Conservation (phyloP, 371 early-diverging fungal genomes). For the Vairimorpha ceranae region DNA sequence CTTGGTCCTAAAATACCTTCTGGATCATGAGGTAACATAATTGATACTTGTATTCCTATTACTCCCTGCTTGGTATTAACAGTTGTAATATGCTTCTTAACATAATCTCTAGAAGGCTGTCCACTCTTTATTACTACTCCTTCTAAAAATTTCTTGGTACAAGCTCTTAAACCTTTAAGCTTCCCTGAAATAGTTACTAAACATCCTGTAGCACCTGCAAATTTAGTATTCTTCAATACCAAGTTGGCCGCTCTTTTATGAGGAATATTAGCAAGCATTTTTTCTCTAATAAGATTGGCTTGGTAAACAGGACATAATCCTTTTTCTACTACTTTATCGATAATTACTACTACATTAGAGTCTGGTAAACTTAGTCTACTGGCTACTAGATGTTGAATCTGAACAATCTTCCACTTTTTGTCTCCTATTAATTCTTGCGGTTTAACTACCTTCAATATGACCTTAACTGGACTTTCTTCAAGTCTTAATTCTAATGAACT, state of each 20-base stretch:
- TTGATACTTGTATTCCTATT: conserved; percentile 98
- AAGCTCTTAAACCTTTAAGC: conserved; percentile 99
- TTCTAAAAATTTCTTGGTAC: conserved; percentile 97
- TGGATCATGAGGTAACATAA: conserved; percentile 94
- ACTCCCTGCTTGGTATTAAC: conserved; percentile 94
- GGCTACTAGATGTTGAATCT: conserved; percentile 89
- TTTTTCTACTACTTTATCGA: conserved; percentile 91
- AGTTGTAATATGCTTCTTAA: conserved; percentile 90
- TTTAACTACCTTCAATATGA: conserved; percentile 94
- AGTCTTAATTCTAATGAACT: conserved; percentile 94
- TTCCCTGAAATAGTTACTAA: conserved; percentile 98
- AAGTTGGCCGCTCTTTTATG: conserved; percentile 87
- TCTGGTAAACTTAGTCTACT: conserved; percentile 96
- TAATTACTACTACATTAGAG: conserved; percentile 87
- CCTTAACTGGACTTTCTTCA: conserved; percentile 91
- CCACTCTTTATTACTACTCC: conserved; percentile 92
- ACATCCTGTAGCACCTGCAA: conserved; percentile 98
- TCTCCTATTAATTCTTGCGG: conserved; percentile 94
- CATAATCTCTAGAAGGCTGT: conserved; percentile 88
- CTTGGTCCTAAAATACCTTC: conserved; percentile 87
- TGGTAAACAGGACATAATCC: conserved; percentile 97
- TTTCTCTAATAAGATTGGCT: conserved; percentile 91
- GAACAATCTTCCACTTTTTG: conserved; percentile 93
- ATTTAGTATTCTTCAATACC: conserved; percentile 95
- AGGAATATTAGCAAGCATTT: conserved; percentile 86